phyloP scores from a whole-genome alignment of 2,329 filamentous ascomycete genomes.

The Microcyclospora tardicrescens region DNA sequence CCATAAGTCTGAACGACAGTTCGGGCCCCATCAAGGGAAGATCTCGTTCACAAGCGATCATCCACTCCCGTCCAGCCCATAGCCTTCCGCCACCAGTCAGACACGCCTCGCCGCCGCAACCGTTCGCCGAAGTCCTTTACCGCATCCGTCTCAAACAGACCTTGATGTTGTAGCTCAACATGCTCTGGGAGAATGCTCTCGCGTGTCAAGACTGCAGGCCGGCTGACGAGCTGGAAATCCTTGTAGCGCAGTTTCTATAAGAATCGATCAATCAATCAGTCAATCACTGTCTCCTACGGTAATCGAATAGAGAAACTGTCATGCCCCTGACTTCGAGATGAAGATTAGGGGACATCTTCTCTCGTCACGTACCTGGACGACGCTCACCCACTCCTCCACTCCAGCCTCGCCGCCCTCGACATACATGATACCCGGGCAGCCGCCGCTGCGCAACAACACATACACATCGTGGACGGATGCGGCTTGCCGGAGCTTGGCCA shows the following conservation, averaged over 20 bases:
- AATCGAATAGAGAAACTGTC: too few species aligned
- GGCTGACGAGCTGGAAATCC: slow-evolving; percentile 52
- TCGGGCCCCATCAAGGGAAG: too few species aligned
- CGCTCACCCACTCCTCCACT: slow-evolving; percentile 50
- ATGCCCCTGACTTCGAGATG: too few species aligned
- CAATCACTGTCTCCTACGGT: not conserved
- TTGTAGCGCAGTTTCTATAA: slow-evolving; percentile 49
- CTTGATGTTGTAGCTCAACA: slow-evolving; percentile 6
- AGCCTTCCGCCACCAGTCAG: slow-evolving; percentile 52
- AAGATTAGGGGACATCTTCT: not conserved
- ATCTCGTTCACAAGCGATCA: slow-evolving; percentile 7
- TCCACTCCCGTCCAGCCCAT: slow-evolving; percentile 42
- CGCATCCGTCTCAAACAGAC: slow-evolving; percentile 44
- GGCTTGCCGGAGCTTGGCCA: slow-evolving; percentile 49
- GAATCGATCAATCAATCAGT: not conserved
- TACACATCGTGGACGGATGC: slow-evolving; percentile 48
- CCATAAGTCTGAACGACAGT: too few species aligned
- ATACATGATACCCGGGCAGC: slow-evolving; percentile 66
- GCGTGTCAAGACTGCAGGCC: slow-evolving; percentile 32
- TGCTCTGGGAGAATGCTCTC: slow-evolving; percentile 5
- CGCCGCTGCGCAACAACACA: slow-evolving; percentile 53
- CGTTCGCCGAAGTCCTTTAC: slow-evolving; percentile 50
- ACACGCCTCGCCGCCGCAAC: slow-evolving; percentile 49
- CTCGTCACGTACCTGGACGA: slow-evolving; percentile 38
- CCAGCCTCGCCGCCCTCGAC: slow-evolving; percentile 48